A percentile compares a stretch with the other conserved stretches of the same genome.
These are phyloP conservation scores for Irpex sp. DNA, from an alignment of 1,284 basidiomycete species.

Conservation along the genomic window DNA sequence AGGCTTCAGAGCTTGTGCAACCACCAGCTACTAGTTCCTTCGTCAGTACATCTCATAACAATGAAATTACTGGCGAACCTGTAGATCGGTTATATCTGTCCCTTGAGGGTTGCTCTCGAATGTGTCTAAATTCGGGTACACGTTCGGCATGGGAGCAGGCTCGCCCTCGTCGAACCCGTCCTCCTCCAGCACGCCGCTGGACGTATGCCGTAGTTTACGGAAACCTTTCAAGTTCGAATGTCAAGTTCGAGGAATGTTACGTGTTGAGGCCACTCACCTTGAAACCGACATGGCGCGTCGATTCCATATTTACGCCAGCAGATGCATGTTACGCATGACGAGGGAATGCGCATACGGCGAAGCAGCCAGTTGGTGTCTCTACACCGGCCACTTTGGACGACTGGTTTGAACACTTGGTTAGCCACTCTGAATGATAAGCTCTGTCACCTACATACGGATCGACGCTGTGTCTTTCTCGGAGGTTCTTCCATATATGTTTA, in stretches of 20 bases:
- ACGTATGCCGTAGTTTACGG: neutral
- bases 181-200: neutral
- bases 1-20: neutral
- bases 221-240: neutral
- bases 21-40: neutral
- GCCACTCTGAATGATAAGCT: neutral
- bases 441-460: neutral
- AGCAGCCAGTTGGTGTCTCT: neutral
- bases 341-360: neutral
- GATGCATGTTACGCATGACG: neutral
- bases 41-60: neutral
- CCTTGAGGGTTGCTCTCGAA: neutral
- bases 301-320: neutral
- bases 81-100: neutral
- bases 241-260: neutral
- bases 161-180: neutral
- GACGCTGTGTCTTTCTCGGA: neutral
- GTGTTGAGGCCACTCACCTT: neutral
- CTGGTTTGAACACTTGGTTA: neutral
- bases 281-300: neutral
- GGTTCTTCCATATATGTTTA: neutral
- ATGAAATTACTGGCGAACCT: neutral
- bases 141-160: neutral
- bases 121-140: neutral
- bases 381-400: neutral